phyloP scores from a whole-genome alignment of 208 protist genomes.

The Leishmania major region DNA sequence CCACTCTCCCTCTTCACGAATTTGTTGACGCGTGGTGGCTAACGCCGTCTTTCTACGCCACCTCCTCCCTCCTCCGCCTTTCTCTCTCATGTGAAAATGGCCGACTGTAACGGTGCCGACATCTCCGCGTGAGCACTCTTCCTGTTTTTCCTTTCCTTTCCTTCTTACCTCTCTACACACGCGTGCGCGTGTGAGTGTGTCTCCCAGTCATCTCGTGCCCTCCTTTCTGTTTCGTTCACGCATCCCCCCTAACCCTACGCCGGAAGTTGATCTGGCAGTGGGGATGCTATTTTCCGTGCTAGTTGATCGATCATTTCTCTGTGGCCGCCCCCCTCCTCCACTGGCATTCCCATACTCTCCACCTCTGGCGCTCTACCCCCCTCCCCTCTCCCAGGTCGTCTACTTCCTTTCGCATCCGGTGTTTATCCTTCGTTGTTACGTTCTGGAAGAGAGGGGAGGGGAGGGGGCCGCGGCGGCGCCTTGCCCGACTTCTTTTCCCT shows the following conservation, averaged over 20 bases:
- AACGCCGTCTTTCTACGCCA: neutral
- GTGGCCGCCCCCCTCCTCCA: neutral
- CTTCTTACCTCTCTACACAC: too few species aligned
- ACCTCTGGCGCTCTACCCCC: neutral
- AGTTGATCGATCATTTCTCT: neutral
- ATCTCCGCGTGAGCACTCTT: neutral
- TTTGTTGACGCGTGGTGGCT: neutral
- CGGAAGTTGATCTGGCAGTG: neutral
- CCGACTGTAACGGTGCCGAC: too few species aligned
- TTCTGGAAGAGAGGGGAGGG: neutral
- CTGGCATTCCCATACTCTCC: neutral
- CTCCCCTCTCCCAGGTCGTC: neutral
- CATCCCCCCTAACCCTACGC: neutral
- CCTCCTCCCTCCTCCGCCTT: neutral
- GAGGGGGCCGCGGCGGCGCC: neutral
- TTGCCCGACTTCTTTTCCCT: neutral
- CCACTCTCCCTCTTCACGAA: conserved; percentile 17
- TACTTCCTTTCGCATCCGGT: neutral
- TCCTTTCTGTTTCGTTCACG: neutral
- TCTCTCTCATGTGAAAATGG: neutral
- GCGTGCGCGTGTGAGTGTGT: conserved; percentile 1
- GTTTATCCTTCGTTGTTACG: neutral
- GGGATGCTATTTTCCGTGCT: neutral
- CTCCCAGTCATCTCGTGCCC: neutral
- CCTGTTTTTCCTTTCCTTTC: neutral